Evolutionary conservation across 305 asterid species (phyloP), one percentile per base, ranked within the genome.

Genomic region (Solanum aculeatissimum): DNA sequence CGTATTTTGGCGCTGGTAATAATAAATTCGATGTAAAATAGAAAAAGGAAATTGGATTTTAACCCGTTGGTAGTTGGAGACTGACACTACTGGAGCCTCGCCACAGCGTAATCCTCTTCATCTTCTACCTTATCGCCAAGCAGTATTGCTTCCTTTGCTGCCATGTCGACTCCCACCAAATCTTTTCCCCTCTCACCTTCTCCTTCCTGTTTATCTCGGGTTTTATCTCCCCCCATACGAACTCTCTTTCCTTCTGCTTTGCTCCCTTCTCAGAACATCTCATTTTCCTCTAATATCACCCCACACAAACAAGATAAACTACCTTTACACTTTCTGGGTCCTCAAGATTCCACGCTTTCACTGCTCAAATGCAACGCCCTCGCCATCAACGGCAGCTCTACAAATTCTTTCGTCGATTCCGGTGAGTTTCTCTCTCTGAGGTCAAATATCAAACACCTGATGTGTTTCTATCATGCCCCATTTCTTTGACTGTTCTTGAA

Each of bases 371-470:
- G 74, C 84, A 60, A 81, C 47, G 75, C 84, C 63, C 35, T 81
- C 27, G 18, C 43, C 75, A 43, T 63, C 43, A 63, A 81, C 13
- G 29, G 16, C 43, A 42, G 25, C 75, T 63, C 74, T 35, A 63
- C 58, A 10, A 45, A 57, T 60, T 81, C 75, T 40, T 81, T 71
- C n/a, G 3, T 38, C 1, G 80, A 77, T 14, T 45, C 83, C 5
- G 83, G 85, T 85, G 72, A 85, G 86, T 82, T 42, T 75, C 35
- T 53, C 58, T 87, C 85, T 53, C 57, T 81, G 11, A 57, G 88
- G 9, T 81, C 47, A 38, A 12, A 0, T 58, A 3, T 87, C 87
- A 81, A 82, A 85, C 57, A 68, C 19, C 32, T 60, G 3, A 63
- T 38, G 53, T 60, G 66, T 9, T 49, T 49, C 27, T 49, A 18